phyloP scores from a whole-genome alignment of 139 green algal genomes.

The Chlorella ohadii region DNA sequence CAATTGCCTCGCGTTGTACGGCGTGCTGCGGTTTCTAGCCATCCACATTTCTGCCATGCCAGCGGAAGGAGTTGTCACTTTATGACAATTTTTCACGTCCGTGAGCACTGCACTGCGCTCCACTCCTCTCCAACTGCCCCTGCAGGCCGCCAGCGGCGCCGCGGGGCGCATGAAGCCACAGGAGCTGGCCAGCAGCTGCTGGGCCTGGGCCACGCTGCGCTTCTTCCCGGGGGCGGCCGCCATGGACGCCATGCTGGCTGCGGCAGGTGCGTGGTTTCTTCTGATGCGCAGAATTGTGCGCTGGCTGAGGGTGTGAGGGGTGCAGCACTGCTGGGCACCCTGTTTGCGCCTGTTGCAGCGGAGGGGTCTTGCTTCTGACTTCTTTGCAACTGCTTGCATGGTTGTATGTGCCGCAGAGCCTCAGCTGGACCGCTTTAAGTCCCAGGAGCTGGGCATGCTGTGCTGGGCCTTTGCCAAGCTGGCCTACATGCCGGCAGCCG shows the following conservation, averaged over 20 bases:
- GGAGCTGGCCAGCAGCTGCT: slow-evolving; percentile 58
- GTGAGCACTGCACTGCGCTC: too few relatives aligned
- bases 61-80: too few relatives aligned
- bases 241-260: slow-evolving; percentile 22
- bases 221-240: slow-evolving; percentile 33
- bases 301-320: too few relatives aligned
- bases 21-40: too few relatives aligned
- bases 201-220: slow-evolving; percentile 46
- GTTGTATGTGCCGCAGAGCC: background rate
- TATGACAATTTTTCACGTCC: too few relatives aligned
- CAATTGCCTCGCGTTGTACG: too few relatives aligned
- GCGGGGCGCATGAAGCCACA: slow-evolving; percentile 50
- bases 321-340: too few relatives aligned
- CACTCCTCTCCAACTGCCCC: too few relatives aligned
- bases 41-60: too few relatives aligned
- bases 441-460: slow-evolving; percentile 36
- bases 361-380: too few relatives aligned
- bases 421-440: slow-evolving; percentile 17
- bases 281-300: too few relatives aligned
- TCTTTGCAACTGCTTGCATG: background rate
- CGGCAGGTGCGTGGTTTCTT: background rate
- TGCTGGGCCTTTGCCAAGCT: slow-evolving; percentile 46
- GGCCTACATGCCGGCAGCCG: slow-evolving; percentile 41
- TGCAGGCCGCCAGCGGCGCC: slow-evolving; percentile 1
- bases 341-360: too few relatives aligned